Percentiles rank a stretch among this genome's conserved stretches.
Conservation (phyloP, 208 protist species). For the Leishmania martiniquensis region DNA sequence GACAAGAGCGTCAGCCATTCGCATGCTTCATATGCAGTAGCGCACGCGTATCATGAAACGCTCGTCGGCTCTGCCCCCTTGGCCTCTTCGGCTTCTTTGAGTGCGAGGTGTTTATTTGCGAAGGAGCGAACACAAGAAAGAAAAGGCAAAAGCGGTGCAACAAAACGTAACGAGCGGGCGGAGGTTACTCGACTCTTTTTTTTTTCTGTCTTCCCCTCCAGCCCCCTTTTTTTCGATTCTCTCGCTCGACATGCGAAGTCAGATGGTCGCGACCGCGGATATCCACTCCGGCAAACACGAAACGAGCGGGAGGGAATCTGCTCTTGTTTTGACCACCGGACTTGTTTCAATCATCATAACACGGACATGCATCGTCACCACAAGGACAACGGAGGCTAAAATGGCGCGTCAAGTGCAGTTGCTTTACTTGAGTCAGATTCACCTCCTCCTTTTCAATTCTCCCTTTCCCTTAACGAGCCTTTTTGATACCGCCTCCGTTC, state of each 20-base stretch:
- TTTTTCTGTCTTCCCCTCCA: neutral
- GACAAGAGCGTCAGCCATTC: neutral
- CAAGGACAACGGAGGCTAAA: neutral
- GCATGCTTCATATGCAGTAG: neutral
- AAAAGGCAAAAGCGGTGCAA: neutral
- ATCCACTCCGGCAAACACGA: neutral
- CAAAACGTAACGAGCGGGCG: neutral
- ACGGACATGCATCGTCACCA: constrained; percentile 1
- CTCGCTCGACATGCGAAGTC: neutral
- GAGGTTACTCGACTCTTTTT: neutral
- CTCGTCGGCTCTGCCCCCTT: neutral
- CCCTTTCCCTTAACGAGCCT: neutral
- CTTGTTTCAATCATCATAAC: neutral
- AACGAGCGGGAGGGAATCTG: neutral
- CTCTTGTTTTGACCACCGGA: neutral
- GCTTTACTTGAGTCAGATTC: constrained; percentile 1
- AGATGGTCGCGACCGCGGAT: neutral
- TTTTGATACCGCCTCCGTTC: neutral
- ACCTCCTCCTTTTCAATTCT: neutral
- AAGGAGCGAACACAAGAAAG: neutral
- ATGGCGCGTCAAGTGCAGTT: constrained; percentile 1
- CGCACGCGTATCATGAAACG: neutral
- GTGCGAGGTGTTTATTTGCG: constrained; percentile 12
- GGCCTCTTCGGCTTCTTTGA: neutral
- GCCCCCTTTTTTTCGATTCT: neutral